Evolutionary conservation across 331 rosid genomes (phyloP).

Genomic region (Phaseolus coccineus): DNA sequence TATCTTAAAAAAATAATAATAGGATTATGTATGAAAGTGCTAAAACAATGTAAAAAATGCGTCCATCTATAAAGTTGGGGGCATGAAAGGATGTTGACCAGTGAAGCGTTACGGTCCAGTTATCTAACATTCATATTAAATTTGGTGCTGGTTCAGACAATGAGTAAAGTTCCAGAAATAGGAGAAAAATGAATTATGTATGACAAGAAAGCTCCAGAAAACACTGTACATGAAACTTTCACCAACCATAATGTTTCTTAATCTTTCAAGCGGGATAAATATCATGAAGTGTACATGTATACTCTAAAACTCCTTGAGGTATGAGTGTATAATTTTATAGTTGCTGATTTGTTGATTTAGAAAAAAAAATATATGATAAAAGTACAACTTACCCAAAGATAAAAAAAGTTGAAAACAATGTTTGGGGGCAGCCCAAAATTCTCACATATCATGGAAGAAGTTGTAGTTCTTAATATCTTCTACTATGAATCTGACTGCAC

Average conservation of each 20-base stretch:
- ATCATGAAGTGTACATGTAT: not conserved
- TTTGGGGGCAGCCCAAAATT: not conserved
- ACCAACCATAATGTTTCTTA: conserved; percentile 2
- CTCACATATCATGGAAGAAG: conserved; percentile 76
- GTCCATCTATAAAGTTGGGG: not conserved
- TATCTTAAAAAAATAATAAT: not conserved
- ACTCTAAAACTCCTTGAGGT: not conserved
- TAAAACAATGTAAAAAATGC: not conserved
- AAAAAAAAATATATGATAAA: not conserved
- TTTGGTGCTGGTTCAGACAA: not conserved
- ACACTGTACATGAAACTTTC: not conserved
- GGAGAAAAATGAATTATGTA: not conserved
- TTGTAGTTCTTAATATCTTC: conserved; percentile 64
- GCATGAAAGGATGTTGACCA: not conserved
- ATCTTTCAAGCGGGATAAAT: not conserved
- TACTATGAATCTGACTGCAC: conserved; percentile 68
- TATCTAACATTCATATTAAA: not conserved
- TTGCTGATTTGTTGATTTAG: not conserved
- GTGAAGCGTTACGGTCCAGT: not conserved
- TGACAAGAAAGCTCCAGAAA: not conserved
- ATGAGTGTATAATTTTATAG: not conserved
- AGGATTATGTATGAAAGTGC: not conserved
- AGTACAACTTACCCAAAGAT: not conserved
- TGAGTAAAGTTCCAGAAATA: not conserved
- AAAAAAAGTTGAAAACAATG: not conserved